phyloP scores from a whole-genome alignment of 139 green algal genomes.

The Choricystis sp. region DNA sequence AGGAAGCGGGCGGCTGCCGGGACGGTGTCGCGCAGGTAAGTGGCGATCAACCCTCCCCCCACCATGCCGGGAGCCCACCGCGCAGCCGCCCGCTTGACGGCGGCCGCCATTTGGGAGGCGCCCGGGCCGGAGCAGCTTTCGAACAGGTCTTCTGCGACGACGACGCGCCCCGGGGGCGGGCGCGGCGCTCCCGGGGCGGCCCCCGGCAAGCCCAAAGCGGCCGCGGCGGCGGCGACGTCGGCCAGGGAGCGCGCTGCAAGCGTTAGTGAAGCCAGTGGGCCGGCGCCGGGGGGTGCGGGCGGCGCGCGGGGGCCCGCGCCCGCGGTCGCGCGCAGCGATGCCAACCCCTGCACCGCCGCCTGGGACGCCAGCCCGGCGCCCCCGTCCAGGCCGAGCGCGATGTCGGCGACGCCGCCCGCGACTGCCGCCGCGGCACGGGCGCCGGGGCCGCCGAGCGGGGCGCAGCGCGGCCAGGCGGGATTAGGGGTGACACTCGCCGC shows the following conservation, averaged over 20 bases:
- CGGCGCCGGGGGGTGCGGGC: no score
- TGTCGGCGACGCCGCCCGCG: not conserved
- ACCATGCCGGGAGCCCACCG: not conserved
- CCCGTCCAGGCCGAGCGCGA: not conserved
- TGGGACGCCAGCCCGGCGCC: not conserved
- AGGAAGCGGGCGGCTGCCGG: not conserved
- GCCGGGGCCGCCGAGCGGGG: not conserved
- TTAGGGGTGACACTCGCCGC: not conserved
- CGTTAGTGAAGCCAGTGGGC: no score
- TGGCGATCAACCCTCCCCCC: not conserved
- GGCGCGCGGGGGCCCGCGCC: no score
- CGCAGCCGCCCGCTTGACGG: no score
- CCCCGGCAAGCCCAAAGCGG: not conserved
- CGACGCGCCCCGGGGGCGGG: not conserved
- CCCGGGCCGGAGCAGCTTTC: not conserved
- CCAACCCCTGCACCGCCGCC: not conserved
- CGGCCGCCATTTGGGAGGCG: not conserved
- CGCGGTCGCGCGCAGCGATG: not conserved
- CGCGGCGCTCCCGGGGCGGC: no score
- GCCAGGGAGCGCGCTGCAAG: not conserved
- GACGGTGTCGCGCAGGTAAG: not conserved
- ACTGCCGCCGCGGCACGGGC: not conserved
- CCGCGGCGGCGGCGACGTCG: not conserved
- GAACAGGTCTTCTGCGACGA: not conserved
- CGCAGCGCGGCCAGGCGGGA: no score